Evolutionary conservation across 2,329 filamentous ascomycete species (phyloP), one percentile per base, ranked within the genome.

Genomic region (Aureobasidium subglaciale): DNA sequence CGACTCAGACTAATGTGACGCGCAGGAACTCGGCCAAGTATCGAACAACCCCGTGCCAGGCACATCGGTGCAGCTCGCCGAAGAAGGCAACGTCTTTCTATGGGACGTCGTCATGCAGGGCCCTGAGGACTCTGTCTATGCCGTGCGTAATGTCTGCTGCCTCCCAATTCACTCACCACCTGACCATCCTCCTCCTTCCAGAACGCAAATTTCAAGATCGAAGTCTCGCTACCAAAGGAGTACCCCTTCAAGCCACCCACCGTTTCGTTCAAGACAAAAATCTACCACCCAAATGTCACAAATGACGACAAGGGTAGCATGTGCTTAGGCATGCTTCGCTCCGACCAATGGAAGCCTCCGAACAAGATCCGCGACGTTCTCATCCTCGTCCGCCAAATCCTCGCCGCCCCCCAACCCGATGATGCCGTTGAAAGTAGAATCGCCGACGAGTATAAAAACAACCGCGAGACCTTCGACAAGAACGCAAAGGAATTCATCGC

Each of bases 251-350:
- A 93, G 73, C 84, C 90, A 20, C 90, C 90, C 15, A 76, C 80
- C 58, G 79, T 95, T 63, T 83, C 80, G 67, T 95, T 96, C 79
- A 75, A 78, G 62, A 96, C 90, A 50, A 92, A 91, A 73, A 88
- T 96, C 77, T 96, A 95, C 80, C 91, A 96, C 75, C 90, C 91
- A 41, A 96, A 96, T 74, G 82, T 96, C 58, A 90, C 86, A 67
- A 93, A 95, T 78, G 90, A 95, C 71, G 80, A 82, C 67, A 82
- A 84, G 62, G 91, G 91, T 59, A 86, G 80, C 73, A 88, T 96
- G 82, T 96, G 91, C 73, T 78, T 96, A 41, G 84, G 83, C 58
- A 81, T 91, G 71, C 82, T 96, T 63, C 89, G 91, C 68, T 71
- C 86, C 27, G 90, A 95, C 65, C 85, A 89, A 72, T 96, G 91